A percentile compares a stretch with the other conserved stretches of the same genome.
Conservation (phyloP, 1,284 basidiomycete genomes). For the Ustilago tritici region DNA sequence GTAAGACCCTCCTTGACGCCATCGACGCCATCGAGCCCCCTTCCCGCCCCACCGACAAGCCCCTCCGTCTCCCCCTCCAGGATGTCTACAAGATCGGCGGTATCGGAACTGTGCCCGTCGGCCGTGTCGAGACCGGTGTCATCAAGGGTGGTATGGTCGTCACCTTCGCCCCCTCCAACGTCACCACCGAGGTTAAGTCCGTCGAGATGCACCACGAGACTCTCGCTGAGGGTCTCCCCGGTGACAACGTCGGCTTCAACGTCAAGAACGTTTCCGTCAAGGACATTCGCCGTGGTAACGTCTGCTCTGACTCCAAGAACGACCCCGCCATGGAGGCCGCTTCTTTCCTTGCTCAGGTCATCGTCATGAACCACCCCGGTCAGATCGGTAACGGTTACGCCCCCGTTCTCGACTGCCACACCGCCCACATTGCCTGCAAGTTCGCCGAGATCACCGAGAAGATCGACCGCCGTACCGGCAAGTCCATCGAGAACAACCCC, state of each 20-base stretch:
- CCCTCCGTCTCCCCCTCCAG: conserved; percentile 99
- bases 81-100: conserved; percentile 99
- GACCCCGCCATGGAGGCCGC: conserved; percentile 99
- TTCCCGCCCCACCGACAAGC: conserved; percentile 95
- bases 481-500: conserved; percentile 85
- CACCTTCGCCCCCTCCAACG: conserved; percentile 94
- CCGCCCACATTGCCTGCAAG: conserved; percentile 99
- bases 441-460: conserved; percentile 98
- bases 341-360: conserved; percentile 99
- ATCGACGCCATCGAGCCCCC: conserved; percentile 99
- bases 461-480: conserved; percentile 95
- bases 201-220: conserved; percentile 99
- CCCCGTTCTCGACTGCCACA: conserved; percentile 99
- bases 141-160: conserved; percentile 99
- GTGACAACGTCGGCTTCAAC: conserved; percentile 97
- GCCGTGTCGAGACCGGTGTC: conserved; percentile 99
- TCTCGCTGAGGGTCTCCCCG: conserved; percentile 91
- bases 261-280: conserved; percentile 99
- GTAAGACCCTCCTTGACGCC: conserved; percentile 99
- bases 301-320: conserved; percentile 99
- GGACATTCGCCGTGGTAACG: conserved; percentile 99
- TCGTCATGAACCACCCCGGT: conserved; percentile 99
- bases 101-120: conserved; percentile 99
- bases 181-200: conserved; percentile 99
- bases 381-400: conserved; percentile 98